Evolutionary conservation across 768 basidiomycete genomes (phyloP), one percentile per base, ranked within the genome.

Genomic region (Suillus discolor): DNA sequence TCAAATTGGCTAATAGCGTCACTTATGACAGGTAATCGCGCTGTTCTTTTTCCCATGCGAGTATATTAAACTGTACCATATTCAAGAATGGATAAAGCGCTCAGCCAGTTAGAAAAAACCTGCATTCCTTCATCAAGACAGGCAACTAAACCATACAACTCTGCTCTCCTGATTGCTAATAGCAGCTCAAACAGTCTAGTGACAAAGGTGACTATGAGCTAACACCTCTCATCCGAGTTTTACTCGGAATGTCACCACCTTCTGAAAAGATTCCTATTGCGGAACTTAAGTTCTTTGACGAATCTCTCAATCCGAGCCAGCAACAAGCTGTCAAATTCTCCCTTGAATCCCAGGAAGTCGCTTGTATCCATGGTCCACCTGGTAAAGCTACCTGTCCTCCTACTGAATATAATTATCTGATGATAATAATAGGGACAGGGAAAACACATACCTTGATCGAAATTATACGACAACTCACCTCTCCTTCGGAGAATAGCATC

Each of bases 381-480:
- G 97, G 97, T 86, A 72, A 16, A 28, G 11, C n/a, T 6, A 23
- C 36, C 53, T 13, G 41, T 44, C 68, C 31, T 34, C 4, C 13
- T 18, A 28, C 20, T 42, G 23, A 23, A 11, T 28, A 49, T 53
- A 7, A 57, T 9, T 41, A 51, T 62, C 55, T 59, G 25, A 66
- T 54, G 11, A 25, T 25, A 12, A 13, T 57, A 12, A 61, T 49
- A 89, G 89, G 93, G 65, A 97, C 96, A 3, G 97, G 97, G 8
- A 99, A 99, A 81, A 99, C 97, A 0, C 93, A 95, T 69, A 97
- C 97, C 0, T 83, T 99, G 20, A 91, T 98, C 41, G 97, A 99
- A 76, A 85, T 97, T 61, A 93, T 98, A 65, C 88, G 93, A 36
- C 96, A 98, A 71, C 78, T 96, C 28, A 87, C 88, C 2, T 79